phyloP scores from a whole-genome alignment of 2,329 filamentous ascomycete genomes.

The Xylaria sp. region DNA sequence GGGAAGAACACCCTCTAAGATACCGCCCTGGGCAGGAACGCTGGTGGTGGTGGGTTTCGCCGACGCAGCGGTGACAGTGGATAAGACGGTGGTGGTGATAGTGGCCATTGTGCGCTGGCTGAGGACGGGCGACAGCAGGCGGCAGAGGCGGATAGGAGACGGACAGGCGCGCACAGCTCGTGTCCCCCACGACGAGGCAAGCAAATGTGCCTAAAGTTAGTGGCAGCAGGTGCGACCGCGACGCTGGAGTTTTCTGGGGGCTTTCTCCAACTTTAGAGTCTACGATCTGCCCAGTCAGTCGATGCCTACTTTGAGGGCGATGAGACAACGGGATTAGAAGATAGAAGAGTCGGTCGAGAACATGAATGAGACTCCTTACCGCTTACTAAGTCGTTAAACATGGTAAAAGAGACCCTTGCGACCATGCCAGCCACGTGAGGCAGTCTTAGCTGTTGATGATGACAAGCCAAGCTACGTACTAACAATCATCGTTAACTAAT shows the following conservation, averaged over 20 bases:
- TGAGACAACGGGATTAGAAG: background rate
- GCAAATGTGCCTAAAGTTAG: background rate
- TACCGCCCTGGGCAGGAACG: conserved; percentile 64
- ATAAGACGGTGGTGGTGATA: conserved; percentile 40
- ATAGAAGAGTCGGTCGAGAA: background rate
- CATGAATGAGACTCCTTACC: background rate
- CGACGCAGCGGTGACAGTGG: conserved; percentile 39
- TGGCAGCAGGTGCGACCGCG: conserved; percentile 7
- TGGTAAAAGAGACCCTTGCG: background rate
- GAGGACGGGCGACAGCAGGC: background rate
- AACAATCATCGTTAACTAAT: background rate
- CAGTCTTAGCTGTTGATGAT: background rate
- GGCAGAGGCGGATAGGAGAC: background rate
- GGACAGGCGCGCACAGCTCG: conserved; percentile 11
- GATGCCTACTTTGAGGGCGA: background rate
- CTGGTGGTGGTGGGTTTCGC: conserved; percentile 45
- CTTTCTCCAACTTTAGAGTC: background rate
- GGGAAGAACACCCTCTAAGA: conserved; percentile 78
- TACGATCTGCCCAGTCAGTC: background rate
- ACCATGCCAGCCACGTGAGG: conserved; percentile 6
- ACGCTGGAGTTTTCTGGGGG: background rate
- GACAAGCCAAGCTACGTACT: background rate
- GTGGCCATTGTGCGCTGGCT: conserved; percentile 38
- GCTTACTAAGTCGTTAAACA: background rate
- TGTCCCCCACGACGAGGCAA: background rate